Evolutionary conservation across 768 basidiomycete genomes (phyloP).

Genomic region (Pulveroboletus sp.): DNA sequence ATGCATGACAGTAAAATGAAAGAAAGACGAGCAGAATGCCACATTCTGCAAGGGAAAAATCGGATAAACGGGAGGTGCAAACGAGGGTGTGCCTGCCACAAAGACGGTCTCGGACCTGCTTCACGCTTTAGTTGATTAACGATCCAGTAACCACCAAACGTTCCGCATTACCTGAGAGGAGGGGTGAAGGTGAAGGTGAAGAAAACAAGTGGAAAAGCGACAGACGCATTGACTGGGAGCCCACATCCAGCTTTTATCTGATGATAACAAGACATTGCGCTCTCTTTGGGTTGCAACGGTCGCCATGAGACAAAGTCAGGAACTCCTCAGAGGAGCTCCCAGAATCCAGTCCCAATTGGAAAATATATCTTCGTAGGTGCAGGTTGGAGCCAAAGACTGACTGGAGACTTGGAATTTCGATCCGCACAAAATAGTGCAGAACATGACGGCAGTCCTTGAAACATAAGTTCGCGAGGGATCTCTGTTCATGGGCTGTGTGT

Average conservation of each 20-base stretch:
- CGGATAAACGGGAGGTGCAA: not conserved
- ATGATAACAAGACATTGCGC: conserved; percentile 1
- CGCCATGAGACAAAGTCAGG: conserved; percentile 4
- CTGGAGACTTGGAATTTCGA: too few species aligned
- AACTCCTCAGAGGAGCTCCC: not conserved
- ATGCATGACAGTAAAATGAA: conserved; percentile 13
- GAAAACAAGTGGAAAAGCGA: not conserved
- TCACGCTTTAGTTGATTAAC: not conserved
- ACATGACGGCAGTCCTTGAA: too few species aligned
- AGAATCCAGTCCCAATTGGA: conserved; percentile 1
- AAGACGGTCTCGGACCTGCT: conserved; percentile 24
- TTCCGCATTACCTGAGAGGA: conserved; percentile 5
- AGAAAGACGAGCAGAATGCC: not conserved
- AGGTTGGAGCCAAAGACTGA: too few species aligned
- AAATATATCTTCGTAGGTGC: not conserved
- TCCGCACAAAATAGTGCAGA: too few species aligned
- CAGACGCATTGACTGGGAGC: too few species aligned
- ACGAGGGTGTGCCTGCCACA: conserved; percentile 21
- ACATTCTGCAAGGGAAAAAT: conserved; percentile 9
- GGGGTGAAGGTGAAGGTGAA: not conserved
- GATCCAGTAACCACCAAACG: not conserved
- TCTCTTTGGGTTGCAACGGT: conserved; percentile 6
- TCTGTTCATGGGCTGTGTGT: too few species aligned
- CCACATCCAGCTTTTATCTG: conserved; percentile 10
- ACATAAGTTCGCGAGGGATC: too few species aligned